Evolutionary conservation across 2,329 filamentous ascomycete genomes (phyloP), one percentile per base, ranked within the genome.

Genomic region (Lojkania enalia): DNA sequence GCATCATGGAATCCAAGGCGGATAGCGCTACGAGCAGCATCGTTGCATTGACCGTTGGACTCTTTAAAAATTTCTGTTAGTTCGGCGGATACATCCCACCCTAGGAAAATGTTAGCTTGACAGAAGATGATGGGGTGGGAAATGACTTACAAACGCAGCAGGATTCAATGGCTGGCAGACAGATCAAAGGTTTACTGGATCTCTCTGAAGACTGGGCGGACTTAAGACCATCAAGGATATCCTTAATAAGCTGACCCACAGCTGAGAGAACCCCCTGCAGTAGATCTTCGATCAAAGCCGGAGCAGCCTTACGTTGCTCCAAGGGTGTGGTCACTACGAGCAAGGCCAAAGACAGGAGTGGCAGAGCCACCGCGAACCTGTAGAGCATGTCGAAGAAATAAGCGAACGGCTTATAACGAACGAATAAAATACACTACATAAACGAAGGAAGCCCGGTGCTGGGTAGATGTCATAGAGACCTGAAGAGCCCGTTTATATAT

Each of bases 1-100:
- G 66, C 66, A 40, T 69, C 64, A 46, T 69, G 65, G 43, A 69
- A 69, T 19, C 63, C 65, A 37, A 66, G 48, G 9, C 65, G 65
- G 15, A 68, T 42, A n/a, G 65, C 64, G 13, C 56, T 64, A 19
- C 65, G 63, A 9, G 65, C 65, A n/a, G 60, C 61, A 40, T 66
- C 61, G 25, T 67, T 69, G 46, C 65, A 69, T 42, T 60, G 46
- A 9, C 56, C 55, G 23, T 64, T 54, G 13, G 48, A 5, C 15
- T 50, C 50, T 15, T 52, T 47, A 41, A 69, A 69, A 0, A 48
- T 35, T 16, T 48, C 44, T 1, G 59, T 62, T 30, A 69, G 59
- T 13, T 63, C 63, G 14, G 50, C 50, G 6, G 63, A 64, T 9
- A 69, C 58, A 21, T 68, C 64, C 3, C 50, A 65, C 65, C 64